phyloP scores from a whole-genome alignment of 2,329 filamentous ascomycete species.

The Fusarium oxysporum region DNA sequence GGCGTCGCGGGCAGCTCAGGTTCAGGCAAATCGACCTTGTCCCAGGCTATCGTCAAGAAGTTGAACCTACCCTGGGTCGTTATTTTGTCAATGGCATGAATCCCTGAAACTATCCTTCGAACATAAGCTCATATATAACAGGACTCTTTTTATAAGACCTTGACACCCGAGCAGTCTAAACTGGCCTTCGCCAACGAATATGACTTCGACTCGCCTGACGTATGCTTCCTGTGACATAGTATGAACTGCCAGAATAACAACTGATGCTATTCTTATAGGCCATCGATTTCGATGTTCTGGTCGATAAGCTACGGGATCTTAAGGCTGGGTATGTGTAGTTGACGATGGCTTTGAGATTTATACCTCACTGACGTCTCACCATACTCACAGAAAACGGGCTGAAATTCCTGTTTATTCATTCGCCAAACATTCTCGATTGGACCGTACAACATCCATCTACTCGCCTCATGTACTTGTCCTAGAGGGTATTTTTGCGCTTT shows the following conservation, averaged over 20 bases:
- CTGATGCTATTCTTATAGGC: slow-evolving; percentile 60
- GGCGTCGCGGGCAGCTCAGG: slow-evolving; percentile 95
- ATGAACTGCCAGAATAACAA: neutral
- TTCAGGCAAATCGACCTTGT: slow-evolving; percentile 92
- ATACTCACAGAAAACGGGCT: slow-evolving; percentile 74
- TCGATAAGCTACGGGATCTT: slow-evolving; percentile 82
- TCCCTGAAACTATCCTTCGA: neutral
- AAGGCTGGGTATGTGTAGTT: slow-evolving; percentile 82
- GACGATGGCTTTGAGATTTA: neutral
- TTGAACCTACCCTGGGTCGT: slow-evolving; percentile 98
- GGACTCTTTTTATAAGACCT: slow-evolving; percentile 97
- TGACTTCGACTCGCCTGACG: slow-evolving; percentile 92
- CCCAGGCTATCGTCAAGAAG: slow-evolving; percentile 88
- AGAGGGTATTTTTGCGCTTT: slow-evolving; percentile 95
- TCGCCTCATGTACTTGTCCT: slow-evolving; percentile 95
- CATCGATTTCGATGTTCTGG: slow-evolving; percentile 91
- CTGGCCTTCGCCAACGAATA: slow-evolving; percentile 91
- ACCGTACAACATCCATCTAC: slow-evolving; percentile 88
- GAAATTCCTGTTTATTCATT: slow-evolving; percentile 98
- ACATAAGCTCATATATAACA: slow-evolving; percentile 54
- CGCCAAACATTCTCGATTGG: slow-evolving; percentile 83
- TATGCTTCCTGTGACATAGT: slow-evolving; percentile 46
- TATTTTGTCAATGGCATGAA: slow-evolving; percentile 89
- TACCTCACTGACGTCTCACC: slow-evolving; percentile 22
- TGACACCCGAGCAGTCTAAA: slow-evolving; percentile 81